Base-by-base conservation (phyloP, 352 stramenopile genomes). In the Phytophthora capsici region DNA sequence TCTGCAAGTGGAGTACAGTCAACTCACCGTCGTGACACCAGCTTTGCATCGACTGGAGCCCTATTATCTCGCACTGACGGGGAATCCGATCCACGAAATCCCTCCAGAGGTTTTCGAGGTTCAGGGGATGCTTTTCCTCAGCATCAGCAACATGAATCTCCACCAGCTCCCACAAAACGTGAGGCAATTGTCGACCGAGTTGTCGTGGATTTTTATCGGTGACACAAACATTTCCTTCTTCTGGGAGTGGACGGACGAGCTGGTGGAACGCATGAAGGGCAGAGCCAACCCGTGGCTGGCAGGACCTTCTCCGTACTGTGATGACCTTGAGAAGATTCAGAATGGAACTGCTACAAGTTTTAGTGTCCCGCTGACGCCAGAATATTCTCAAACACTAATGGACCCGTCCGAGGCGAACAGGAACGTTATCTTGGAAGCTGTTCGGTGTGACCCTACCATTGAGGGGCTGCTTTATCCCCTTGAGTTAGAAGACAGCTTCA, bases 1-100 rank as follows among this genome's bases (percentile, higher is more conserved):
- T 37, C 51, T 77, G 1, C 53, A 77, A 22, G n/a, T 77, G 2
- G 74, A 82, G 9, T 54, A 69, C 38, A 64, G 59, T 19, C 8
- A 56, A 17, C 30, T 80, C 5, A 44, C 46, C 2, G 40, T 12
- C 3, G 52, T 82, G 2, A 46, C 67, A 26, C 34, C 25, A 1
- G 54, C 57, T 4, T 32, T 82, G 9, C 4, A 50, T 20, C 47
- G 43, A 3, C 28, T 82, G 9, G 16, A 62, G 19, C 43, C 60
- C 1, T 37, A n/a, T 0, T 75, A 69, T 43, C 16, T 82, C 17
- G 67, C 70, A 14, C 23, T 82, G 7, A 60, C 53, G 6, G 55
- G 61, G 2, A 78, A 71, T 40, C 75, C 68, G 14, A 58, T 80
- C 17, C 48, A 28, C 0, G 17, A 55, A 1, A 23, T 38, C 17